Conservation (phyloP, 2,329 filamentous ascomycete species). For the Didymella pomorum region DNA sequence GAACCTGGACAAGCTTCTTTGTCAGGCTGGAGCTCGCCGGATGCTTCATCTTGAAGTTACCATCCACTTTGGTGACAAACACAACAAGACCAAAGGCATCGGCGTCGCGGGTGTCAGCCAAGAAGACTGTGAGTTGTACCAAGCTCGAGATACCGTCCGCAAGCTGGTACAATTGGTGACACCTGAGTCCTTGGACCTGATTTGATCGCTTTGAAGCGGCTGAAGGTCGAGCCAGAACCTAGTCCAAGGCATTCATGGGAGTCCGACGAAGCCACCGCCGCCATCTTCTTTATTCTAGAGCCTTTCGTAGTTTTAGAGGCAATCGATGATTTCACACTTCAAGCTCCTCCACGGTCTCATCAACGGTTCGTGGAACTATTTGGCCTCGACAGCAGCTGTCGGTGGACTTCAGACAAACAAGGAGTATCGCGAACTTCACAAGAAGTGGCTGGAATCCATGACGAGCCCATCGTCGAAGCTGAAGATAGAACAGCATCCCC, state of each 20-base stretch:
- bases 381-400: background rate
- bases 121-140: conserved; percentile 20
- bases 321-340: conserved; percentile 3
- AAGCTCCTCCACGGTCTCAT: background rate
- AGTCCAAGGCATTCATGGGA: conserved; percentile 3
- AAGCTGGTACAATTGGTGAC: conserved; percentile 5
- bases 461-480: no score
- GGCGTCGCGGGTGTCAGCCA: background rate
- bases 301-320: conserved; percentile 16
- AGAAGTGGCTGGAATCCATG: conserved; percentile 2
- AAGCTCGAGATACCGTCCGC: conserved; percentile 15
- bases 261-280: conserved; percentile 15
- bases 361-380: background rate
- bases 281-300: conserved; percentile 16
- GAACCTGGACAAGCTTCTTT: background rate
- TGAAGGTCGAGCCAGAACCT: background rate
- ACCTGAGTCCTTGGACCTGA: background rate
- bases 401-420: background rate
- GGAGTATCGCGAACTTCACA: background rate
- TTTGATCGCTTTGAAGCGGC: background rate
- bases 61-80: background rate
- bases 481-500: no score
- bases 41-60: conserved; percentile 12
- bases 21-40: conserved; percentile 4
- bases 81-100: conserved; percentile 3